Evolutionary conservation across 805 yeast species (phyloP).

Genomic region (Debaryomyces tyrocola): DNA sequence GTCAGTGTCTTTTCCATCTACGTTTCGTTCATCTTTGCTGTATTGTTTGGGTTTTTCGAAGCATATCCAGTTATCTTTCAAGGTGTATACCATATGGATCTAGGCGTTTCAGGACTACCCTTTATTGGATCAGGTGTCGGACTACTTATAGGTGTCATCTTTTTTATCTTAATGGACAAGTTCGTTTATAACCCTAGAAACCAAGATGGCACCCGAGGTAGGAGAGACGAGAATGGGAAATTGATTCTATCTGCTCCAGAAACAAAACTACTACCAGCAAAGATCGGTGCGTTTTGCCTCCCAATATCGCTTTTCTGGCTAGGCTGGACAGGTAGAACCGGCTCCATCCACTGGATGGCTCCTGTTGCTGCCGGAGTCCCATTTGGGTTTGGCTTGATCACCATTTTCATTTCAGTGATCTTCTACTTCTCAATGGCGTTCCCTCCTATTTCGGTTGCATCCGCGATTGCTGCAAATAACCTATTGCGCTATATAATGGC

Average conservation of each 20-base stretch:
- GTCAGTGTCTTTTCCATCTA: conserved; percentile 41
- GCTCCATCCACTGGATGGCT: conserved; percentile 72
- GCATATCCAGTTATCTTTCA: conserved; percentile 74
- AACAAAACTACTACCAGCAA: conserved; percentile 55
- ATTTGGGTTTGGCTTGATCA: conserved; percentile 70
- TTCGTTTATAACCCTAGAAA: conserved; percentile 52
- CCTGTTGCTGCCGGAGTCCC: conserved; percentile 77
- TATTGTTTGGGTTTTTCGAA: conserved; percentile 50
- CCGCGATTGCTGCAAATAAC: conserved; percentile 89
- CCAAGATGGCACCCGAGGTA: conserved; percentile 59
- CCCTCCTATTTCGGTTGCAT: conserved; percentile 62
- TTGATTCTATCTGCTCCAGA: conserved; percentile 62
- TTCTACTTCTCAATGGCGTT: conserved; percentile 58
- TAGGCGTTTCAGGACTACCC: conserved; percentile 66
- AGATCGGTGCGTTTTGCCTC: conserved; percentile 64
- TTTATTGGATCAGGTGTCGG: conserved; percentile 75
- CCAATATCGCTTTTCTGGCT: conserved; percentile 1
- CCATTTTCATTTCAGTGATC: conserved; percentile 69
- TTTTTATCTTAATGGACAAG: conserved; percentile 53
- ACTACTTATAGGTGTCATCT: conserved; percentile 51
- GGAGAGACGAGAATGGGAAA: conserved; percentile 56
- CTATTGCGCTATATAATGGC: conserved; percentile 73
- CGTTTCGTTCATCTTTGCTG: conserved; percentile 50
- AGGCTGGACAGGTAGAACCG: conserved; percentile 79
- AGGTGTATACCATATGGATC: conserved; percentile 58